phyloP scores from a whole-genome alignment of 768 basidiomycete species.

The Ramaria sp. region DNA sequence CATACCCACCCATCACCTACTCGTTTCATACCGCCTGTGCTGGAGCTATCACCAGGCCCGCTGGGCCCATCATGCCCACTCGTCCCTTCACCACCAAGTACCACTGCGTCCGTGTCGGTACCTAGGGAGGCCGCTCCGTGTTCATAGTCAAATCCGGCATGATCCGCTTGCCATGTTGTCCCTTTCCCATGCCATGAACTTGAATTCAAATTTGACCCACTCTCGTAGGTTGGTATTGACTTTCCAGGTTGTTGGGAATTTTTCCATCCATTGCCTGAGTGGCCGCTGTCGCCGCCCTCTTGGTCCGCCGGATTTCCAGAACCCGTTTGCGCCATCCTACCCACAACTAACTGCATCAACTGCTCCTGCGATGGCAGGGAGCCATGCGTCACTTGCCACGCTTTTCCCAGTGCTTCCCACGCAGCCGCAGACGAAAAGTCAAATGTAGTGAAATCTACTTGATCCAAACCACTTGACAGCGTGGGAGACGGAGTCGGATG shows the following conservation, averaged over 20 bases:
- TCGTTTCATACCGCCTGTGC: slow-evolving; percentile 51
- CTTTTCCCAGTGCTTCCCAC: slow-evolving; percentile 73
- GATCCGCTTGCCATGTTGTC: slow-evolving; percentile 16
- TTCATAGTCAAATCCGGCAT: slow-evolving; percentile 23
- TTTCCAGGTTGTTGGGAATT: slow-evolving; percentile 3
- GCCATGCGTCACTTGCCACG: slow-evolving; percentile 65
- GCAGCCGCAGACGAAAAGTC: slow-evolving; percentile 61
- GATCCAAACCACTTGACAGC: slow-evolving; percentile 38
- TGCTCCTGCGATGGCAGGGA: slow-evolving; percentile 62
- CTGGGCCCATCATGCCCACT: not conserved
- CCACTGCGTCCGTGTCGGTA: slow-evolving; percentile 44
- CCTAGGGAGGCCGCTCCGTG: slow-evolving; percentile 21
- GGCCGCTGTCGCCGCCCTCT: not conserved
- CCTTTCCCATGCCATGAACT: slow-evolving; percentile 24
- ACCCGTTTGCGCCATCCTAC: slow-evolving; percentile 22
- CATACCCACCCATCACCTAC: slow-evolving; percentile 60
- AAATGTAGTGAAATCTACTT: slow-evolving; percentile 63
- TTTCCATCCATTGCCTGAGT: not conserved
- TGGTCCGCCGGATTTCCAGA: not conserved
- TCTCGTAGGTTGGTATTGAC: slow-evolving; percentile 9
- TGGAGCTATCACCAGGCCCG: slow-evolving; percentile 15
- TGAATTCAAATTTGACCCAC: slow-evolving; percentile 2
- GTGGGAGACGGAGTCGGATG: slow-evolving; percentile 12
- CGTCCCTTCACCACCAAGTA: slow-evolving; percentile 40
- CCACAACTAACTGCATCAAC: slow-evolving; percentile 56